Evolutionary conservation across 2,329 filamentous ascomycete genomes (phyloP), one percentile per base, ranked within the genome.

Genomic region (Zalaria obscura): DNA sequence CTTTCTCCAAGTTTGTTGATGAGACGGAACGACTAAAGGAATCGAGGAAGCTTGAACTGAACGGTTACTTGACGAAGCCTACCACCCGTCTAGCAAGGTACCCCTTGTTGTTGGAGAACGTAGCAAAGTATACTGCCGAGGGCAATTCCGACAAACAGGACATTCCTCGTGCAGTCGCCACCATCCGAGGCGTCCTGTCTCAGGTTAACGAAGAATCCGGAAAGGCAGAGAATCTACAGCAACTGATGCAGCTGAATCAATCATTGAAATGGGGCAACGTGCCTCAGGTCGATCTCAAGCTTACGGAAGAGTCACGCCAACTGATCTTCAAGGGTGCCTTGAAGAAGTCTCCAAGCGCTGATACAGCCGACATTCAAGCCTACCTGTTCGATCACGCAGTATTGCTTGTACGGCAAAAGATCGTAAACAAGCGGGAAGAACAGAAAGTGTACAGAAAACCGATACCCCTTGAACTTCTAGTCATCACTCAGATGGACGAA

Each of bases 321-420:
- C 70, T 98, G 52, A 78, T 98, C 47, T 94, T 89, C 65, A 98
- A 96, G 68, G 88, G 86, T 54, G 79, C 79, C 47, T 75, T 98
- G 61, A 96, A 94, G 69, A 96, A 96, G 67, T 78, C 80, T 4
- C 82, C 88, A 0, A 88, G 84, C 1, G 88, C 95, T 57, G 81
- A 78, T 37, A 77, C 56, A 26, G 64, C 82, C 1, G 89, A 96
- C 53, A 89, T 98, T 36, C 91, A 87, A 18, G 88, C 86, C 10
- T 98, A 93, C 66, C 72, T 98, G 25, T 95, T 98, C 57, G 91
- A 98, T 55, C 91, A 98, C 59, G 89, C 91, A 3, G 81, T 98
- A 40, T 70, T 98, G 31, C 72, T 98, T 34, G 91, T 95, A 49
- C 76, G 88, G 40, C 80, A 88, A 49, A 98, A 96, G 66, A 80